These are phyloP conservation scores for Eutypella sp. DNA, from an alignment of 2,329 filamentous ascomycete species.

Conservation along the genomic window DNA sequence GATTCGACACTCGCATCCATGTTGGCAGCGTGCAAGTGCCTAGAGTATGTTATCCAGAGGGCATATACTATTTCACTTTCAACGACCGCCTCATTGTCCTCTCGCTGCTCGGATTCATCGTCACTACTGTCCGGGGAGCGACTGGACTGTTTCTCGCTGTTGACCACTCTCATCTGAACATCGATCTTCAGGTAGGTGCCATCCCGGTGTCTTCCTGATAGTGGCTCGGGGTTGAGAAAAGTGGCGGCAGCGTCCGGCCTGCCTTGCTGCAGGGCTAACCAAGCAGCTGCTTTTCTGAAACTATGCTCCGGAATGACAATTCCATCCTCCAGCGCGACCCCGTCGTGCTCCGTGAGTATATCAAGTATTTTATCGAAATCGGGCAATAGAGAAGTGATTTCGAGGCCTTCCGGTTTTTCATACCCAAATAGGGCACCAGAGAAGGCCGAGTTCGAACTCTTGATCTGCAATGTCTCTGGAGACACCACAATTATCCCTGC, in stretches of 20 bases:
- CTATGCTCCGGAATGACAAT: constrained; percentile 95
- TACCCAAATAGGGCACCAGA: constrained; percentile 89
- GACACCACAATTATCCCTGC: constrained; percentile 92
- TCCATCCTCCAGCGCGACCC: constrained; percentile 79
- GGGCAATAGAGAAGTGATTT: constrained; percentile 76
- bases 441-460: constrained; percentile 93
- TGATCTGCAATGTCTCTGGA: constrained; percentile 71
- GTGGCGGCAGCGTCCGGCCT: constrained; percentile 71
- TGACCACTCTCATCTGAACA: constrained; percentile 92
- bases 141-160: constrained; percentile 67
- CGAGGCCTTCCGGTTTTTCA: constrained; percentile 73
- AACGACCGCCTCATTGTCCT: constrained; percentile 41
- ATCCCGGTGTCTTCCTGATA: constrained; percentile 83
- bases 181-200: constrained; percentile 91
- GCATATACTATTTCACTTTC: constrained; percentile 83
- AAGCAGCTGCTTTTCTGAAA: constrained; percentile 81
- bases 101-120: constrained; percentile 28
- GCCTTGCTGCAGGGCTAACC: constrained; percentile 78
- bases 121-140: constrained; percentile 24
- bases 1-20: constrained; percentile 56
- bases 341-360: constrained; percentile 81
- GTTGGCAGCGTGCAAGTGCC: constrained; percentile 77
- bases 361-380: constrained; percentile 79
- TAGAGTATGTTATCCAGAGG: constrained; percentile 94
- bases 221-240: constrained; percentile 78